Evolutionary conservation across 2,329 filamentous ascomycete species (phyloP).

Genomic region (Stagonosporopsis chrysanthemi): DNA sequence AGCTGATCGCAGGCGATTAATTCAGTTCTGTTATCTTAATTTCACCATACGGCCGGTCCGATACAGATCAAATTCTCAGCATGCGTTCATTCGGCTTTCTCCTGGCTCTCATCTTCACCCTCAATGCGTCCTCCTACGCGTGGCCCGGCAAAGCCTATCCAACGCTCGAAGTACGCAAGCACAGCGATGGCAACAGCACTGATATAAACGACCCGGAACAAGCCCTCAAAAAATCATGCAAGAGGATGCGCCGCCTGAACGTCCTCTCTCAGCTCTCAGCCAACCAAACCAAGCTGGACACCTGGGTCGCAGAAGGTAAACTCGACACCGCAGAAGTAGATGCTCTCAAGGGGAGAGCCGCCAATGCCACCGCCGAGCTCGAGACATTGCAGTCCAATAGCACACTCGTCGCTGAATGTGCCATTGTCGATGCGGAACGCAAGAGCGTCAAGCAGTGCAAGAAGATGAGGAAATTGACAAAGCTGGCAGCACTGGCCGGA

Average conservation of each 20-base stretch:
- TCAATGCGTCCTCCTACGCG: slow-evolving; percentile 31
- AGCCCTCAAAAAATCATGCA: slow-evolving; percentile 33
- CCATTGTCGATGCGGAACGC: slow-evolving; percentile 32
- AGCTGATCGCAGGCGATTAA: slow-evolving; percentile 14
- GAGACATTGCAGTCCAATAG: slow-evolving; percentile 33
- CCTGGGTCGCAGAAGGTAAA: slow-evolving; percentile 34
- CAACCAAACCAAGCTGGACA: slow-evolving; percentile 42
- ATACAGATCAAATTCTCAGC: not conserved
- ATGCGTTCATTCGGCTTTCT: slow-evolving; percentile 32
- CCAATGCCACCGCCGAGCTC: slow-evolving; percentile 33
- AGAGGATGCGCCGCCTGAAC: slow-evolving; percentile 30
- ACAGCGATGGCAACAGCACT: slow-evolving; percentile 19
- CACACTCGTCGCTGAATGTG: slow-evolving; percentile 37
- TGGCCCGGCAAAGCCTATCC: slow-evolving; percentile 23
- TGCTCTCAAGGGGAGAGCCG: slow-evolving; percentile 37
- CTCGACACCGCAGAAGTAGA: slow-evolving; percentile 31
- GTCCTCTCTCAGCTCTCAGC: slow-evolving; percentile 33
- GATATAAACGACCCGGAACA: slow-evolving; percentile 16
- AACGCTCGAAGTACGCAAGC: slow-evolving; percentile 30
- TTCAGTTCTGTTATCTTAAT: not conserved
- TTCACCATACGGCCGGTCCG: slow-evolving; percentile 24
- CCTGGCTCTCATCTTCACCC: slow-evolving; percentile 28
- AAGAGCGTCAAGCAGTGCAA: slow-evolving; percentile 32
- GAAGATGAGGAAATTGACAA: slow-evolving; percentile 33
- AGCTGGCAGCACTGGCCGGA: slow-evolving; percentile 30